phyloP scores from a whole-genome alignment of 352 stramenopile species.

The Globisporangium megalacanthum region DNA sequence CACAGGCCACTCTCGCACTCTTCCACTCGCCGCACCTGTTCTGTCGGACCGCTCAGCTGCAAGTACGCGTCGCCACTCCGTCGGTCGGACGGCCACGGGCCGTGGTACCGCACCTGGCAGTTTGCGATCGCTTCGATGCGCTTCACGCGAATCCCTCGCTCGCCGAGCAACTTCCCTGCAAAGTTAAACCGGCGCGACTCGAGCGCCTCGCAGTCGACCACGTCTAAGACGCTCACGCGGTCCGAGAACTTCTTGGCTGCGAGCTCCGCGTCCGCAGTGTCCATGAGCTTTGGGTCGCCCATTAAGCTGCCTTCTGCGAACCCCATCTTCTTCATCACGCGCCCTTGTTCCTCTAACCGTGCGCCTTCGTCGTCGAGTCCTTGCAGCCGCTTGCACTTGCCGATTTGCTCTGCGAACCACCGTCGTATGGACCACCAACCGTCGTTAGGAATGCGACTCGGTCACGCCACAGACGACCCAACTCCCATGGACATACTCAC shows the following conservation, averaged over 20 bases:
- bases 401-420: slow-evolving; percentile 62
- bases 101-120: slow-evolving; percentile 18
- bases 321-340: slow-evolving; percentile 58
- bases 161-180: slow-evolving; percentile 46
- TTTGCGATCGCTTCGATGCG: slow-evolving; percentile 38
- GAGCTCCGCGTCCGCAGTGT: slow-evolving; percentile 4
- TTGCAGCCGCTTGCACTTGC: slow-evolving; percentile 56
- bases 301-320: slow-evolving; percentile 21
- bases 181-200: slow-evolving; percentile 62
- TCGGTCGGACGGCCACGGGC: slow-evolving; percentile 10
- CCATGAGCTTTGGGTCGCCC: slow-evolving; percentile 2
- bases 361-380: slow-evolving; percentile 61
- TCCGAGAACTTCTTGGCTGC: slow-evolving; percentile 12
- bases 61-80: slow-evolving; percentile 9
- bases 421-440: not conserved
- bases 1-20: not conserved
- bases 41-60: slow-evolving; percentile 11
- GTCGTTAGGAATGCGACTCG: not conserved
- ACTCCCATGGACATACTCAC: slow-evolving; percentile 1
- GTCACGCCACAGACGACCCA: not conserved
- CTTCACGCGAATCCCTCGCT: slow-evolving; percentile 63
- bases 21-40: slow-evolving; percentile 10
- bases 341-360: slow-evolving; percentile 39
- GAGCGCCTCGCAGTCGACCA: slow-evolving; percentile 32
- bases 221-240: slow-evolving; percentile 24